Base-by-base conservation (phyloP, 768 basidiomycete species). In the Serendipita sp. region DNA sequence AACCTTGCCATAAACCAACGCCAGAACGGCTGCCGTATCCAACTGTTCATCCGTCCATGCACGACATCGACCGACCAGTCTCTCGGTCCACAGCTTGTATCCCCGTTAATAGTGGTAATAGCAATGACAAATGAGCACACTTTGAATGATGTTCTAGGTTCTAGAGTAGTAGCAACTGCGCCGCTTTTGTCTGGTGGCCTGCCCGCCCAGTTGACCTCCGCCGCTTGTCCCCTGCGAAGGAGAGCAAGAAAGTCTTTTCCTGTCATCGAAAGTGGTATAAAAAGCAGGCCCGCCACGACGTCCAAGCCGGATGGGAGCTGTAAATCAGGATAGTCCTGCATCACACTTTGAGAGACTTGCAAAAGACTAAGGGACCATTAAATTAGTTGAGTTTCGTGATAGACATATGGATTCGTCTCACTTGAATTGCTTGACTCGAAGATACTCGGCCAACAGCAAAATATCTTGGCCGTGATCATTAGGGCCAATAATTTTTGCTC, bases 161-260 rank as follows among this genome's bases (percentile, higher is more conserved):
- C 87, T 5, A 92, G 75, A 40, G 70, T 68, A 27, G 80, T 71
- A 10, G 67, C 68, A 37, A 69, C 62, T 53, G 70, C 71, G 6
- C 70, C 66, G 4, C 71, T 76, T 44, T 77, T 70, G 48, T 76
- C 64, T 36, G 71, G 69, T 23, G 15, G 33, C 66, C 82, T 83
- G 0, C 89, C 90, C 0, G 88, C 90, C 88, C 88, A 89, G 62
- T 81, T 78, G 0, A 89, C 82, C 64, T 85, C 76, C n/a, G 79
- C 77, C 27, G 76, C 76, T 72, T 90, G 87, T 3, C 88, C 87
- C 66, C 82, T 83, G n/a, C 88, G 80, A 34, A 90, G 73, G 69
- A 92, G 85, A 13, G 84, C 85, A 65, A 92, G 88, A 69, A 91
- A 91, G 70, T 92, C 88, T 45, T 82, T 79, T 0, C 88, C 88